Evolutionary conservation across 192 early-diverging fungal genomes (phyloP), one percentile per base, ranked within the genome.

Genomic region (Coemansia sp.): DNA sequence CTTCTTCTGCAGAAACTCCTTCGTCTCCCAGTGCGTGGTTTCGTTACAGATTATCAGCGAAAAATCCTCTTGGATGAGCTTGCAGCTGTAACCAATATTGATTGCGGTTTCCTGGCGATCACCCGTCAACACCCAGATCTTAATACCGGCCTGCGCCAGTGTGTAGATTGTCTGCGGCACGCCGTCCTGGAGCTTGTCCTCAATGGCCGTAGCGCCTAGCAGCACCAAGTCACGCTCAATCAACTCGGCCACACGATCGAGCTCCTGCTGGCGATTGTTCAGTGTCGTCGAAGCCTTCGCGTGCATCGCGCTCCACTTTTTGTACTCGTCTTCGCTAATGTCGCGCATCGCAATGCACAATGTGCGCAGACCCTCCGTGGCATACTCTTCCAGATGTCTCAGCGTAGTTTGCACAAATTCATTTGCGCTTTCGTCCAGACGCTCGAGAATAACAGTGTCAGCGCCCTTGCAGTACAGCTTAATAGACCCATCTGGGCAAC

Each of bases 101-200:
- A 99, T 97, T 21, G 97, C 97, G 2, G 97, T 99, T 73, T 99
- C 97, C 73, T 98, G 95, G 38, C 94, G 73, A 77, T 99, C 97
- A 48, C 97, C 97, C 10, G 97, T 99, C 69, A 99, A 77, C 7
- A 99, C 94, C 95, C 96, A 98, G 47, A 98, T 88, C 65, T 94
- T 93, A 78, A 98, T 96, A 8, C 94, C 94, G 1, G 95, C 97
- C 64, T 91, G 89, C 53, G 94, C 91, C 41, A 99, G 83, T 8
- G 95, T 97, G 76, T 92, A 89, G 62, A 99, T 99, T 0, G 97
- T 94, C 63, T 98, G 93, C n/a, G 95, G 95, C 26, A 99, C 97
- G 51, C 93, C 95, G 61, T 98, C 97, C 80, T 99, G 97, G 6
- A 99, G 81, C 76, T 93, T 94, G 74, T 98, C 97, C 76, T 99